Evolutionary conservation across 169 alveolate species (phyloP), one percentile per base, ranked within the genome.

Genomic region (Hammondia hammondi): DNA sequence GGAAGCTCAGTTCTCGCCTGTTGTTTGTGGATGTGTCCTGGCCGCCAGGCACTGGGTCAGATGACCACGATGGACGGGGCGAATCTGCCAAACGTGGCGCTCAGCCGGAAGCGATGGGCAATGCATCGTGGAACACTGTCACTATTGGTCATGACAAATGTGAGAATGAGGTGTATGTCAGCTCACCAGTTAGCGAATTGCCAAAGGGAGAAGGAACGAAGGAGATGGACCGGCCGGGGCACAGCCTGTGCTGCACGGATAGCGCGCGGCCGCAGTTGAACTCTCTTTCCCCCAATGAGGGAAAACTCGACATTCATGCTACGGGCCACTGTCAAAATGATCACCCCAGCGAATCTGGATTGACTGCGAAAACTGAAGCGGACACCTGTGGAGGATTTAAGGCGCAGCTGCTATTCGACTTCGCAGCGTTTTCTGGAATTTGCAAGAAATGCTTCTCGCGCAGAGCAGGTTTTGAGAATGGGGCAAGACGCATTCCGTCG

Each of bases 1-100:
- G 77, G 77, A 67, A 67, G 77, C 77, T 67, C 77, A 67, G 77
- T 27, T 67, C 77, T 67, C 77, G 77, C 32, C 77, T 67, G 21
- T 29, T 21, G 27, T 67, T 67, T 29, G 77, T 21, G 77, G 77
- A 67, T 67, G 77, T 67, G 77, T 67, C 77, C 27, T 27, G 35
- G 77, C 32, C 77, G 10, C 61, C 5, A 52, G 19, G 24, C 61
- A 14, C 24, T 52, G 61, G 24, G 61, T 52, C 61, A 52, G 61
- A 14, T 52, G 61, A 14, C 24, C 61, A 52, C 10, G 61, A 52
- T 52, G 61, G 61, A 52, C 24, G 61, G 61, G 61, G 24, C 19
- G 61, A 52, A 52, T 1, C 61, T 14, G 61, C 19, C 61, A 52
- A 7, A 14, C 2, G 61, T 14, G 0, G 61, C 19, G 10, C 61